Evolutionary conservation across 371 early-diverging fungal species (phyloP).

Genomic region (Mucor velutinosus): DNA sequence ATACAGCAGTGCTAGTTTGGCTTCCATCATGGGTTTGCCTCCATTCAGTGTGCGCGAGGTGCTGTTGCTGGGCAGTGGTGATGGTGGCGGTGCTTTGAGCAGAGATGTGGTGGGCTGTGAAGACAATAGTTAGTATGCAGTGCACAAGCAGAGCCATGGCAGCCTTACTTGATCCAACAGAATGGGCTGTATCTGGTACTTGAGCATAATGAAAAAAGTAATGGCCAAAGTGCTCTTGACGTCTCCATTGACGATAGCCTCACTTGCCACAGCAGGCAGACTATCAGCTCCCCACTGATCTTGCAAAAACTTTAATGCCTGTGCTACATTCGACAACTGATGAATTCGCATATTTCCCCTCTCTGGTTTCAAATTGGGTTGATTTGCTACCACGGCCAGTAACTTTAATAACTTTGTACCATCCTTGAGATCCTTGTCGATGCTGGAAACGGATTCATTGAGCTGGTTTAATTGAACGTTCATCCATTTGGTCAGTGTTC

Average conservation of each 20-base stretch:
- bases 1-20: conserved; percentile 54
- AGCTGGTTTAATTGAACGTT: conserved; percentile 69
- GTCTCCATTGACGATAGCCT: conserved; percentile 86
- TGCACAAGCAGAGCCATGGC: background rate
- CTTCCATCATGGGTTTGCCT: conserved; percentile 37
- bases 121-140: background rate
- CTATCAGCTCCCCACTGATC: conserved; percentile 58
- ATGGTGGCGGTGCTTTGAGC: conserved; percentile 16
- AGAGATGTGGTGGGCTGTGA: background rate
- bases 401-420: conserved; percentile 63
- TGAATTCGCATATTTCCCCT: conserved; percentile 71
- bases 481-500: conserved; percentile 84
- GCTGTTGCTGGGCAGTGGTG: conserved; percentile 23
- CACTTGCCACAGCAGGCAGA: conserved; percentile 75
- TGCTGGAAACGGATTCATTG: conserved; percentile 34
- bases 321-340: conserved; percentile 79
- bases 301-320: conserved; percentile 69
- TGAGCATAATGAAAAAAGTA: conserved; percentile 77
- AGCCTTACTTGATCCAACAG: conserved; percentile 17
- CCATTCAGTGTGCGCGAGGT: conserved; percentile 12
- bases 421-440: conserved; percentile 64
- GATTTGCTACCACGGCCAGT: conserved; percentile 54
- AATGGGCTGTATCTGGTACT: conserved; percentile 62
- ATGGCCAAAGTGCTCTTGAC: conserved; percentile 81
- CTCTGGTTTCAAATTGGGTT: conserved; percentile 56